phyloP scores from a whole-genome alignment of 208 protist species.

The Naegleria lovaniensis region DNA sequence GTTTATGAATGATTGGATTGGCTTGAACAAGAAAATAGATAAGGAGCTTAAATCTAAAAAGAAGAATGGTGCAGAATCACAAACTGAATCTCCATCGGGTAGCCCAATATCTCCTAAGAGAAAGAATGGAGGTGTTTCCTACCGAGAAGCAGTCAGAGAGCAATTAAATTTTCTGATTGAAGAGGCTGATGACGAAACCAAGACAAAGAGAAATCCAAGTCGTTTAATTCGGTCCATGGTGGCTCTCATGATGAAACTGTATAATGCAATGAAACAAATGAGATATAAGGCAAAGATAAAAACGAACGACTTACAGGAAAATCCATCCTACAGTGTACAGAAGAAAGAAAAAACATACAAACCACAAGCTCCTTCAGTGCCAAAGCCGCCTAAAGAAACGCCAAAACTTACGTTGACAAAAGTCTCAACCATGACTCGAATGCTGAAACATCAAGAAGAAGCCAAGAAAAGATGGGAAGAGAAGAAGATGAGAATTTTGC shows the following conservation, averaged over 20 bases:
- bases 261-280: background rate
- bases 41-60: background rate
- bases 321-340: background rate
- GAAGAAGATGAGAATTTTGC: background rate
- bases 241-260: background rate
- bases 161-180: background rate
- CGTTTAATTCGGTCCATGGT: background rate
- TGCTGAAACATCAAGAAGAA: conserved; percentile 5
- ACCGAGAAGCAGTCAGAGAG: background rate
- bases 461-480: background rate
- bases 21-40: background rate
- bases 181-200: background rate
- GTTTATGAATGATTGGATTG: background rate
- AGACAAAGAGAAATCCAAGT: background rate
- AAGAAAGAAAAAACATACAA: background rate
- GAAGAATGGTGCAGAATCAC: background rate
- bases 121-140: background rate
- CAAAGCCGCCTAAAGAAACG: background rate
- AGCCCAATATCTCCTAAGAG: background rate
- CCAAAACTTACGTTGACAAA: background rate
- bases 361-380: background rate
- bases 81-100: background rate
- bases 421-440: background rate
- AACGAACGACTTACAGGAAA: too few relatives aligned
- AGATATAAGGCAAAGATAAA: background rate